Evolutionary conservation across 441 rosid genomes (phyloP).

Genomic region (Macaranga tanarius): DNA sequence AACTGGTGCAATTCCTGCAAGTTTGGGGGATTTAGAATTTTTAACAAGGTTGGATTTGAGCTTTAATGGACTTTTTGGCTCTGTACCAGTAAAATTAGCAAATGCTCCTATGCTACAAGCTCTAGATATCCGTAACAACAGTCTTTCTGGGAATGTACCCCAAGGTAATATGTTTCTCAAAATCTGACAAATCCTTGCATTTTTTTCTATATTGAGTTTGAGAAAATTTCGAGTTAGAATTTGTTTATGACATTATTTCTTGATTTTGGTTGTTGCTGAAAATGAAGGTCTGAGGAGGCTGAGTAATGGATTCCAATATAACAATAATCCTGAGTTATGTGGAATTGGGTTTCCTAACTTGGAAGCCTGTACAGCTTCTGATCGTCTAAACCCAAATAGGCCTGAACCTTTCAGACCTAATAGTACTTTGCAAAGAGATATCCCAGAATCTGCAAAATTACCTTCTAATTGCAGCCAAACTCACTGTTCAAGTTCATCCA

Average conservation of each 20-base stretch:
- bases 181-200: neutral
- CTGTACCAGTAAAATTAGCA: constrained; percentile 69
- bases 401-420: constrained; percentile 62
- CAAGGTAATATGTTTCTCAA: constrained; percentile 44
- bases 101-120: constrained; percentile 59
- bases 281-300: constrained; percentile 74
- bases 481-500: constrained; percentile 42
- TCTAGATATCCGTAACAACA: constrained; percentile 79
- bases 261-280: constrained; percentile 13
- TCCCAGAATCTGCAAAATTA: constrained; percentile 63
- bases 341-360: constrained; percentile 63
- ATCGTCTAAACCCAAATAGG: constrained; percentile 32
- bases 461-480: constrained; percentile 42
- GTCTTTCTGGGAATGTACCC: constrained; percentile 77
- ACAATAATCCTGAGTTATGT: constrained; percentile 68
- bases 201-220: neutral
- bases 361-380: constrained; percentile 49
- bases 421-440: constrained; percentile 37
- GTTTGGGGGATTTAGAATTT: constrained; percentile 58
- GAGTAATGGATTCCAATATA: constrained; percentile 56
- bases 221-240: neutral
- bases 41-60: constrained; percentile 80
- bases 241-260: neutral
- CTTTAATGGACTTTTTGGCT: constrained; percentile 72
- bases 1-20: constrained; percentile 86